Percentiles rank a stretch among this genome's conserved stretches.
These are phyloP conservation scores for Kodamaea fukazawae DNA, from an alignment of 805 yeast genomes.

Conservation along the genomic window DNA sequence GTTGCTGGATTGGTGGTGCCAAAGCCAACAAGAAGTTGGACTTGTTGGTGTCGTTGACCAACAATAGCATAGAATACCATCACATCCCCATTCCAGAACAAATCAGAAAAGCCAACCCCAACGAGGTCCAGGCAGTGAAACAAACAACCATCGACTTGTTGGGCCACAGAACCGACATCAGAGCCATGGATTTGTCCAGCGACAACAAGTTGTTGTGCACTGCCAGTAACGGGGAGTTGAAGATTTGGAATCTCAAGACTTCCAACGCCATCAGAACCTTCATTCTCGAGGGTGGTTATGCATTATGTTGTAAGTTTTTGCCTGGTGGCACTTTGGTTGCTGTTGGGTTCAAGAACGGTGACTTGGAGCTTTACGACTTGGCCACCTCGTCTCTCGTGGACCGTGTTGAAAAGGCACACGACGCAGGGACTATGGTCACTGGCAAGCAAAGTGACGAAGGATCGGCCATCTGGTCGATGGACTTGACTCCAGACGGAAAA, in stretches of 20 bases:
- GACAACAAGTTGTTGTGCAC: constrained; percentile 81
- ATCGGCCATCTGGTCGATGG: constrained; percentile 84
- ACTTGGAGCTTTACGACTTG: constrained; percentile 78
- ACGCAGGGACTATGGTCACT: constrained; percentile 9
- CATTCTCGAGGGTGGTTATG: constrained; percentile 71
- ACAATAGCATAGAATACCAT: constrained; percentile 75
- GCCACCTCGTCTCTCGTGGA: constrained; percentile 76
- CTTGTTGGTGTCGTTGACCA: constrained; percentile 61
- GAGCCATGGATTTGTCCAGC: constrained; percentile 77
- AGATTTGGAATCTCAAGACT: constrained; percentile 81
- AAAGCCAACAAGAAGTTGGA: constrained; percentile 48
- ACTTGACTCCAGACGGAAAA: constrained; percentile 81
- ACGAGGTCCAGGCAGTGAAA: constrained; percentile 45
- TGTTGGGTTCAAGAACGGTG: constrained; percentile 86
- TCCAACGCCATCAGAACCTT: constrained; percentile 79
- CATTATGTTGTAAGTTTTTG: constrained; percentile 72
- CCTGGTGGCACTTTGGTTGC: constrained; percentile 91
- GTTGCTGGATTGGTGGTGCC: constrained; percentile 54
- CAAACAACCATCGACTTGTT: constrained; percentile 62
- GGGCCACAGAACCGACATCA: constrained; percentile 89
- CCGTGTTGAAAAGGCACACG: constrained; percentile 66
- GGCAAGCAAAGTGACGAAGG: constrained; percentile 28
- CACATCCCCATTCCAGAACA: constrained; percentile 55
- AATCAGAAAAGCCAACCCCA: constrained; percentile 44
- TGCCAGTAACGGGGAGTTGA: constrained; percentile 86